A percentile compares a stretch with the other conserved stretches of the same genome.
Evolutionary conservation across 208 protist genomes (phyloP).

Genomic region (Crithidia expoeki): DNA sequence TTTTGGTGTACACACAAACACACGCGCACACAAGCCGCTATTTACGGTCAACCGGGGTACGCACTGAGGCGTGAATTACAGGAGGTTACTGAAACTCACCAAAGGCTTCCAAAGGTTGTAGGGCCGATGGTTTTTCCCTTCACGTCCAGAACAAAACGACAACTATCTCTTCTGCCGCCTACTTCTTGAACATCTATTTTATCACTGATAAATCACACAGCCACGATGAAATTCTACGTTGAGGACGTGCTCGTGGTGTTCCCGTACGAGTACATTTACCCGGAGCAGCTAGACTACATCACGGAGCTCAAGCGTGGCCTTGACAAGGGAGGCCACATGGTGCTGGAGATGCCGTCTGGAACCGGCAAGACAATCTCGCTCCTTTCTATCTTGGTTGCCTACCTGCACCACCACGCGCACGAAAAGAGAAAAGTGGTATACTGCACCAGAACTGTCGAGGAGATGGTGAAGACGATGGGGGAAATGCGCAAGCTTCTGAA

Average conservation of each 20-base stretch:
- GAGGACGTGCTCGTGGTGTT: conserved; percentile 98
- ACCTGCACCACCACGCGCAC: conserved; percentile 91
- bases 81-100: too few species aligned
- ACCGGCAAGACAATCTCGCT: conserved; percentile 99
- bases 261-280: conserved; percentile 99
- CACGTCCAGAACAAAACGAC: too few species aligned
- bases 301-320: conserved; percentile 95
- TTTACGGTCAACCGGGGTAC: too few species aligned
- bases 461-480: conserved; percentile 98
- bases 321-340: conserved; percentile 93
- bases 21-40: too few species aligned
- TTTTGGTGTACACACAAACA: too few species aligned
- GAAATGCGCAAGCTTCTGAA: conserved; percentile 92
- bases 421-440: conserved; percentile 98
- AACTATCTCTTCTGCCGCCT: too few species aligned
- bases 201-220: not conserved
- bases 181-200: too few species aligned
- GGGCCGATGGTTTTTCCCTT: too few species aligned
- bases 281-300: conserved; percentile 99
- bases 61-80: too few species aligned
- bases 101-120: too few species aligned
- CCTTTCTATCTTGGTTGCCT: conserved; percentile 96
- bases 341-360: conserved; percentile 99
- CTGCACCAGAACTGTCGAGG: conserved; percentile 98
- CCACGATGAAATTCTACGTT: conserved; percentile 94